Conservation (phyloP, 176 grass and related monocot species). For the Musa itinerans region DNA sequence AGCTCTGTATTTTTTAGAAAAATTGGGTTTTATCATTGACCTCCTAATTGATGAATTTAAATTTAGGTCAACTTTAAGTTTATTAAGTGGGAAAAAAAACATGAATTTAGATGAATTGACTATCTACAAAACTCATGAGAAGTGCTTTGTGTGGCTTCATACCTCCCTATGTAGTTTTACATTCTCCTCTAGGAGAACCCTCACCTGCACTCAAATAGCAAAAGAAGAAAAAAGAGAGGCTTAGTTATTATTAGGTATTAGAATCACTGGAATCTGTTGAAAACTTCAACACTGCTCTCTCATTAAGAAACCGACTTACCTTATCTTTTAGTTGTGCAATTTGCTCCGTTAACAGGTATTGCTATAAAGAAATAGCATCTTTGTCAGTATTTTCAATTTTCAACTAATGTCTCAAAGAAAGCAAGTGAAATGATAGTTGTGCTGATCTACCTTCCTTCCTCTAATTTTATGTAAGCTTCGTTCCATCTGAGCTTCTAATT, state of each 20-base stretch:
- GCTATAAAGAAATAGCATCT: neutral
- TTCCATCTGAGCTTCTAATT: neutral
- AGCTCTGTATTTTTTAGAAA: no score
- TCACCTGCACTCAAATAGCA: neutral
- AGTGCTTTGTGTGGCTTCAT: neutral
- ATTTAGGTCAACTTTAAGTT: no score
- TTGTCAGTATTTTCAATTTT: neutral
- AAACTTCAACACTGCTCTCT: neutral
- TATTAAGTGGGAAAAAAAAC: no score
- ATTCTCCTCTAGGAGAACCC: neutral
- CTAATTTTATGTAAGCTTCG: neutral
- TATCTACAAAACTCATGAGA: no score
- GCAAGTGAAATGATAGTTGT: neutral
- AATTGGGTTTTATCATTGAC: no score
- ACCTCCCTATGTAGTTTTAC: constrained; percentile 1
- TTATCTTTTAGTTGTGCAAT: constrained; percentile 10
- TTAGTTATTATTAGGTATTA: neutral
- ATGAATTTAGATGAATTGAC: no score
- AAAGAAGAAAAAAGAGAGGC: neutral
- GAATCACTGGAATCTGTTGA: neutral
- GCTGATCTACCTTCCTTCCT: constrained; percentile 2
- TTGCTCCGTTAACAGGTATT: neutral
- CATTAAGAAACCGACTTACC: neutral
- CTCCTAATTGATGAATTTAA: no score
- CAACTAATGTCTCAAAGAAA: neutral